Conservation (phyloP, 345 rosid genomes). For the Microcos paniculata region DNA sequence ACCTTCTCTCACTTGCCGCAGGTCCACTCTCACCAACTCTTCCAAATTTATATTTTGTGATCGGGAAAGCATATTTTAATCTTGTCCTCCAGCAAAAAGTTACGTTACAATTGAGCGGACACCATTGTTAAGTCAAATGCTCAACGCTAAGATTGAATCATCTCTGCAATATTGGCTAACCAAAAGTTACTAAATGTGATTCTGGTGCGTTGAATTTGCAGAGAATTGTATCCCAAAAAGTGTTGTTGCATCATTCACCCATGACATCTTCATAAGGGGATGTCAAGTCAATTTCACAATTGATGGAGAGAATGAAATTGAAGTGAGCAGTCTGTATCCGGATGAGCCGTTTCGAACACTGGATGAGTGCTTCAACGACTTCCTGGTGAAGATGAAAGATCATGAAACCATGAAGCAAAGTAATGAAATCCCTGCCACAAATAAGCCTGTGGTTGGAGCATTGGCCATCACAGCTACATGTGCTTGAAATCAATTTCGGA, state of each 20-base stretch:
- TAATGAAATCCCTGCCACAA: slow-evolving; percentile 15
- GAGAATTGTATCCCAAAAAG: slow-evolving; percentile 62
- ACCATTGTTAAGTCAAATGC: too few species aligned
- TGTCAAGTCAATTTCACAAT: slow-evolving; percentile 54
- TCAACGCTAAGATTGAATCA: too few species aligned
- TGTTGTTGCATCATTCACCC: slow-evolving; percentile 68
- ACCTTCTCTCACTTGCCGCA: slow-evolving; percentile 53
- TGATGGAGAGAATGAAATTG: slow-evolving; percentile 39
- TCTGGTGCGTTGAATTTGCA: slow-evolving; percentile 18
- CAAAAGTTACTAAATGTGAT: too few species aligned
- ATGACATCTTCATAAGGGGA: slow-evolving; percentile 71
- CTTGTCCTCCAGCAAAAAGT: too few species aligned
- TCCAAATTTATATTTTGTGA: too few species aligned
- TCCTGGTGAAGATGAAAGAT: slow-evolving; percentile 25
- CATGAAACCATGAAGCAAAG: slow-evolving; percentile 14
- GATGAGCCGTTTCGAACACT: slow-evolving; percentile 44
- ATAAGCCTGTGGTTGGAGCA: slow-evolving; percentile 27
- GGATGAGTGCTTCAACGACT: slow-evolving; percentile 59
- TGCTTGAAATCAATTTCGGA: slow-evolving; percentile 4
- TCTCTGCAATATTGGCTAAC: too few species aligned
- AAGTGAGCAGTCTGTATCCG: slow-evolving; percentile 45
- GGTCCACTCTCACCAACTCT: slow-evolving; percentile 29
- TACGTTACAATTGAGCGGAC: too few species aligned
- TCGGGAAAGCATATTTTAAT: too few species aligned
- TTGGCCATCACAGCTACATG: slow-evolving; percentile 31